Base-by-base conservation (phyloP, 2,329 filamentous ascomycete species). In the Pleoardoris graminearum region DNA sequence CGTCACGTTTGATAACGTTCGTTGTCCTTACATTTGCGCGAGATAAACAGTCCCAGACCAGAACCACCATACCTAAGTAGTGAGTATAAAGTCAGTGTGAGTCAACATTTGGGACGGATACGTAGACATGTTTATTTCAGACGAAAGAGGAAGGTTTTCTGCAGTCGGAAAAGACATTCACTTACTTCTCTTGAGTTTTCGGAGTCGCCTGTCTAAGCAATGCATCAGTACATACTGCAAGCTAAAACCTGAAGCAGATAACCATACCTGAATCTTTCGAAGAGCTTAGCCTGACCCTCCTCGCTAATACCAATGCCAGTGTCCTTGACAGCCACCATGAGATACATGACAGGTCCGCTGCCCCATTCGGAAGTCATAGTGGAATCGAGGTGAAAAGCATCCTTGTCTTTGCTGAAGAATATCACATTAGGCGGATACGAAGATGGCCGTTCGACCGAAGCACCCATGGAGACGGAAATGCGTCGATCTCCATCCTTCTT, bases 301-400 rank as follows among this genome's bases (percentile, higher is more conserved):
- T 55, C 50, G 44, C 63, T 71, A 48, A 79, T 78, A 2, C 76
- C 76, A 25, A 77, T 77, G 5, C 60, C 72, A 19, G 73, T 75
- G 42, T 78, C 76, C 45, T 71, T 73, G 16, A 78, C 74, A 2
- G 75, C 75, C 1, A 78, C 70, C 71, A 77, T 73, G n/a, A 78
- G 61, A 51, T 76, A 78, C 7, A 77, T 49, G 1, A 63, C 37
- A 0, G 70, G 61, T 1, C 76, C 75, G 4, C 60, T 54, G 0
- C 75, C 76, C 76, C 76, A 79, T 19, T 77, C 76, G 0, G 62
- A 54, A 3, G 63, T 68, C 50, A 69, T 70, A 1, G 76, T 78
- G 1, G 71, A 71, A 53, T 78, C 75, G 17, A 76, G 68, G 8
- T 73, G 71, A 19, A 73, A 71, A 0, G 67, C 57, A 0, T 68